A percentile compares a stretch with the other conserved stretches of the same genome.
phyloP scores from a whole-genome alignment of 768 basidiomycete species.

The Rhodotorula babjevae region DNA sequence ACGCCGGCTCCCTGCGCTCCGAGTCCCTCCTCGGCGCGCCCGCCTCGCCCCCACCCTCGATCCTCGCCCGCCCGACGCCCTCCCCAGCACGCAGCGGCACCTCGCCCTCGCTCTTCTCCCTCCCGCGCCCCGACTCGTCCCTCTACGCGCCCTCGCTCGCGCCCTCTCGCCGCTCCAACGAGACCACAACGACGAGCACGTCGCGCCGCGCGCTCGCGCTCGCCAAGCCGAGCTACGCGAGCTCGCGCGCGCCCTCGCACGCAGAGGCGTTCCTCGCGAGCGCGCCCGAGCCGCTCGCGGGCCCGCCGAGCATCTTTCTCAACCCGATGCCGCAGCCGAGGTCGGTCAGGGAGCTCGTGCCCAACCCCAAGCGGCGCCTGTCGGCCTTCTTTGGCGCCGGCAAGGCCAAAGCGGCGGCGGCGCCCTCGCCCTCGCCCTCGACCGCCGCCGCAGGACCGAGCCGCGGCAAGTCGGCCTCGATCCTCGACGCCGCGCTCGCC shows the following conservation, averaged over 20 bases:
- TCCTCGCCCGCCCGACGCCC: neutral
- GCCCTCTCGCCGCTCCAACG: neutral
- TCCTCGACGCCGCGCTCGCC: constrained; percentile 32
- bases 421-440: too few species aligned
- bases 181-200: too few species aligned
- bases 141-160: constrained; percentile 17
- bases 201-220: too few species aligned
- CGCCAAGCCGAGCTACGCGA: neutral
- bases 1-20: neutral
- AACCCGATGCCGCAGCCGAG: neutral
- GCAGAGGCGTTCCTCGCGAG: neutral
- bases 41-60: neutral
- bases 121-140: neutral
- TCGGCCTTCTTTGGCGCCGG: constrained; percentile 6
- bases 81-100: neutral
- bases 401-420: neutral
- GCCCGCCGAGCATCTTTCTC: constrained; percentile 3
- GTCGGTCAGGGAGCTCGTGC: neutral
- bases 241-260: constrained; percentile 12
- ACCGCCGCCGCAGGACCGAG: too few species aligned
- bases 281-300: neutral
- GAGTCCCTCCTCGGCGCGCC: neutral
- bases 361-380: constrained; percentile 9
- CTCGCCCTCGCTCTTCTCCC: neutral
- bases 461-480: constrained; percentile 11